phyloP scores from a whole-genome alignment of 192 early-diverging fungal species.

The Podila horticola region DNA sequence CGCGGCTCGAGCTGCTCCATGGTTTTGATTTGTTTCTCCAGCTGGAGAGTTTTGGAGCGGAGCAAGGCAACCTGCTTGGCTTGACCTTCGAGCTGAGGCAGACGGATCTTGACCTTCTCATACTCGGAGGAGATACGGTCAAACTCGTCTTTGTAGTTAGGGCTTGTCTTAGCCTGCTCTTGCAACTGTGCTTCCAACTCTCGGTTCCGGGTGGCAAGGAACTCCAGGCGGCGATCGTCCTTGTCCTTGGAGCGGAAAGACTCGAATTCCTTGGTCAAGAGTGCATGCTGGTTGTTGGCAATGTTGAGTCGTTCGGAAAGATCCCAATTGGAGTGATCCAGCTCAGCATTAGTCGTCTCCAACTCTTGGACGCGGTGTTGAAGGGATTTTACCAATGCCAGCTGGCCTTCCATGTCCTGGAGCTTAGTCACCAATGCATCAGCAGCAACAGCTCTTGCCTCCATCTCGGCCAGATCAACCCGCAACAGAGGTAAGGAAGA shows the following conservation, averaged over 20 bases:
- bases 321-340: constrained; percentile 28
- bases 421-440: constrained; percentile 7
- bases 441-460: neutral
- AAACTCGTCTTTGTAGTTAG: constrained; percentile 18
- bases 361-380: constrained; percentile 22
- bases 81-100: constrained; percentile 25
- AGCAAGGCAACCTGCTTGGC: constrained; percentile 21
- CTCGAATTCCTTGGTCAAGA: constrained; percentile 19
- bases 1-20: constrained; percentile 21
- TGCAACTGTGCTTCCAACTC: constrained; percentile 11
- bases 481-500: neutral
- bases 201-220: constrained; percentile 6
- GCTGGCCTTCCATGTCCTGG: constrained; percentile 16
- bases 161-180: constrained; percentile 12
- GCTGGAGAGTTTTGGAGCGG: constrained; percentile 9
- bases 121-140: constrained; percentile 5
- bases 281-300: constrained; percentile 24
- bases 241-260: constrained; percentile 23
- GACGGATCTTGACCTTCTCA: constrained; percentile 22
- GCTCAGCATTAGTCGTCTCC: constrained; percentile 24
- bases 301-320: constrained; percentile 22
- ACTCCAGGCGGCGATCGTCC: constrained; percentile 17
- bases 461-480: constrained; percentile 10
- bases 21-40: constrained; percentile 28
- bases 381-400: constrained; percentile 7